phyloP scores from a whole-genome alignment of 805 yeast species.

The Crinitomyces ghanaensis region DNA sequence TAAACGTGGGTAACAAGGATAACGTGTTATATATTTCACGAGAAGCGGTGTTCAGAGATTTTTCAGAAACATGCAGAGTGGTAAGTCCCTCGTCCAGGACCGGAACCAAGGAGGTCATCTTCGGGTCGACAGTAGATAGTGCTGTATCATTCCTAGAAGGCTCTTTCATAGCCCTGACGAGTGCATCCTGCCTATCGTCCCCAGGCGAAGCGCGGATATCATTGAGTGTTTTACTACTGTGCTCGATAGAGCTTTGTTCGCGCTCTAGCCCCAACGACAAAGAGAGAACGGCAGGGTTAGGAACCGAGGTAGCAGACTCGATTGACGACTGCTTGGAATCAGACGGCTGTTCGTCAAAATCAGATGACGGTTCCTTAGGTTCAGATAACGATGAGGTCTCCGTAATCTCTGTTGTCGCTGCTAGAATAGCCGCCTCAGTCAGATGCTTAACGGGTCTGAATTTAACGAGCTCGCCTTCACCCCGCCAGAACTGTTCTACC shows the following conservation, averaged over 20 bases:
- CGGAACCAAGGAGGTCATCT: slow-evolving; percentile 11
- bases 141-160: too few relatives aligned
- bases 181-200: too few relatives aligned
- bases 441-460: slow-evolving; percentile 23
- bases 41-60: slow-evolving; percentile 16
- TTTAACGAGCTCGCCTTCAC: slow-evolving; percentile 47
- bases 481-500: slow-evolving; percentile 64
- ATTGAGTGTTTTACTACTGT: too few relatives aligned
- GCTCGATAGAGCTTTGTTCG: too few relatives aligned
- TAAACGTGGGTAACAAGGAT: slow-evolving; percentile 15
- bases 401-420: not conserved
- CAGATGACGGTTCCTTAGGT: too few relatives aligned
- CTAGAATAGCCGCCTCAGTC: slow-evolving; percentile 6
- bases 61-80: slow-evolving; percentile 9
- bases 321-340: too few relatives aligned
- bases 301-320: not conserved
- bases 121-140: not conserved
- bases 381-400: too few relatives aligned
- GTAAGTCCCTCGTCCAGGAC: not conserved
- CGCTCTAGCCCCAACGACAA: too few relatives aligned
- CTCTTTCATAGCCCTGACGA: too few relatives aligned
- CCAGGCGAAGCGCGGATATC: too few relatives aligned
- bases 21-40: slow-evolving; percentile 16
- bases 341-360: too few relatives aligned
- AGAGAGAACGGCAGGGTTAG: too few relatives aligned